Percentiles rank a stretch among this genome's conserved stretches.
Conservation (phyloP, 495 filamentous ascomycete genomes). For the Xylaria scruposa region DNA sequence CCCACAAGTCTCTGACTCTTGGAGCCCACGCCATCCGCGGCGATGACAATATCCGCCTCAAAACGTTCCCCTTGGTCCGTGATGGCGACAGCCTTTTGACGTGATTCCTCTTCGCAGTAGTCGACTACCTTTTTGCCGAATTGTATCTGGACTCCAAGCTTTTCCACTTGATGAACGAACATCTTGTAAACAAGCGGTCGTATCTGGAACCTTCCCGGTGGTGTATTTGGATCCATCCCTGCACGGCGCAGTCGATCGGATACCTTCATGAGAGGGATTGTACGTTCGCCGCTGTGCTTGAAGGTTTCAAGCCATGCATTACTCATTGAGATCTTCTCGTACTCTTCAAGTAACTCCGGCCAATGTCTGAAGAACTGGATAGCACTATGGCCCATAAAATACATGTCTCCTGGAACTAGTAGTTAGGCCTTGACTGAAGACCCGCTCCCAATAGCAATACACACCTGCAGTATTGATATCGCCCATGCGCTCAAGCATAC, state of each 20-base stretch:
- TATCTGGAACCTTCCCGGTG: slow-evolving; percentile 52
- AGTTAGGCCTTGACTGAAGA: slow-evolving; percentile 1
- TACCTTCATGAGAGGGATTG: slow-evolving; percentile 48
- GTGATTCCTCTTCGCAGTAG: slow-evolving; percentile 56
- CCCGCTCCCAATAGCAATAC: slow-evolving; percentile 23
- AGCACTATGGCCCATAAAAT: slow-evolving; percentile 59
- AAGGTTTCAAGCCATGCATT: slow-evolving; percentile 59
- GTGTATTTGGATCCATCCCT: slow-evolving; percentile 45
- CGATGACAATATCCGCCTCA: slow-evolving; percentile 63
- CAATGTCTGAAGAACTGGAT: slow-evolving; percentile 61
- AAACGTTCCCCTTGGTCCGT: slow-evolving; percentile 56
- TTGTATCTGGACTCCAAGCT: slow-evolving; percentile 58
- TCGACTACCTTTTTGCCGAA: slow-evolving; percentile 58
- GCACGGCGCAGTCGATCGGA: slow-evolving; percentile 48
- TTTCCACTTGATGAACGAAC: slow-evolving; percentile 58
- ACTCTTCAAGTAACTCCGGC: slow-evolving; percentile 60
- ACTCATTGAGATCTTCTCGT: slow-evolving; percentile 52
- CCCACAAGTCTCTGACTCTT: slow-evolving; percentile 57
- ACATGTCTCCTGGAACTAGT: slow-evolving; percentile 56
- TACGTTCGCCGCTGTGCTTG: slow-evolving; percentile 59
- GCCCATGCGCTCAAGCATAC: slow-evolving; percentile 58
- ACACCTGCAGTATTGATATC: slow-evolving; percentile 50
- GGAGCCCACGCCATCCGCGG: slow-evolving; percentile 65
- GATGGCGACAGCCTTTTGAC: slow-evolving; percentile 50
- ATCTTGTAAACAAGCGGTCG: slow-evolving; percentile 63